Evolutionary conservation across 495 filamentous ascomycete species (phyloP).

Genomic region (Staphylotrichum tortipilum): DNA sequence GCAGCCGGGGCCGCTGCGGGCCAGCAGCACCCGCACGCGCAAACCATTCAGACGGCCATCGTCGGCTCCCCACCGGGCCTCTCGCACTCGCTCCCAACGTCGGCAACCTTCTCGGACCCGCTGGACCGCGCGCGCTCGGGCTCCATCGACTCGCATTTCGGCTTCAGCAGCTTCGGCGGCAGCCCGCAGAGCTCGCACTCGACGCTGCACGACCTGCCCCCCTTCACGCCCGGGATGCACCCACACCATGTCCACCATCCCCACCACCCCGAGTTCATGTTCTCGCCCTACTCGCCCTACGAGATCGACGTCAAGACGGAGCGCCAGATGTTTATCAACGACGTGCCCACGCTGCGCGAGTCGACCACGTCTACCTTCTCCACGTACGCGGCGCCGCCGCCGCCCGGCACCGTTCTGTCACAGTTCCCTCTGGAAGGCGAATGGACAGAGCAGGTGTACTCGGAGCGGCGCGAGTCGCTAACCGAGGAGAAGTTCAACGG

Average conservation of each 20-base stretch:
- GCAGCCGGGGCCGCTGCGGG: too few relatives aligned
- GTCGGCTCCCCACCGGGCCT: slow-evolving; percentile 66
- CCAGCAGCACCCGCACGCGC: slow-evolving; percentile 33
- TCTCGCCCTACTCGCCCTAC: slow-evolving; percentile 59
- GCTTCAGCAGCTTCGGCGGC: slow-evolving; percentile 66
- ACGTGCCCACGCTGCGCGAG: slow-evolving; percentile 73
- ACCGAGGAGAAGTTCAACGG: slow-evolving; percentile 59
- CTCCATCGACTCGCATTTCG: slow-evolving; percentile 73
- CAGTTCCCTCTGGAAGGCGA: slow-evolving; percentile 59
- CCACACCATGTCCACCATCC: too few relatives aligned
- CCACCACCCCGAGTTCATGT: slow-evolving; percentile 44
- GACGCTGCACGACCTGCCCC: slow-evolving; percentile 55
- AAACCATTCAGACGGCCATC: slow-evolving; percentile 39
- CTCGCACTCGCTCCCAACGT: slow-evolving; percentile 73
- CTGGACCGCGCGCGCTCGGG: slow-evolving; percentile 61
- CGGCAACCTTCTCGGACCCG: slow-evolving; percentile 66
- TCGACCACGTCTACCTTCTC: slow-evolving; percentile 82
- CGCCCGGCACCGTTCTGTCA: slow-evolving; percentile 51
- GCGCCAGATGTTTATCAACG: slow-evolving; percentile 87
- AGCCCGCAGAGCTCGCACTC: slow-evolving; percentile 47
- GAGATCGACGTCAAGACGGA: slow-evolving; percentile 95
- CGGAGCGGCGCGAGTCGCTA: slow-evolving; percentile 54
- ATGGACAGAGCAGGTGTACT: slow-evolving; percentile 69
- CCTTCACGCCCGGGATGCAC: slow-evolving; percentile 48
- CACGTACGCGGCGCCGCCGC: slow-evolving; percentile 69